Evolutionary conservation across 345 rosid species (phyloP).

Genomic region (Eucalyptus pumila): DNA sequence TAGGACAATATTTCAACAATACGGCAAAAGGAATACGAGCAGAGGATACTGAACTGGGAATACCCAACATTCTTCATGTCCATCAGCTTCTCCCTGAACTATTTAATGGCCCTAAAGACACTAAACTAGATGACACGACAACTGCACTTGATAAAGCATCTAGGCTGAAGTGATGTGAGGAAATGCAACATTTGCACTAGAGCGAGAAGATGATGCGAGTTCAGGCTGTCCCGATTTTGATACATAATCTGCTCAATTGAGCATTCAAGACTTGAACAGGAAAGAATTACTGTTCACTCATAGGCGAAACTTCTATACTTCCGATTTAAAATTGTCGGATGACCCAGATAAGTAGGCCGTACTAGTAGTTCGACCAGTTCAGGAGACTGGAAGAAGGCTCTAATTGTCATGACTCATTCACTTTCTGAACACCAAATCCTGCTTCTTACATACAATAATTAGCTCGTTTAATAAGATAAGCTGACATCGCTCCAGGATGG

Average conservation of each 20-base stretch:
- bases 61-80: neutral
- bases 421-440: neutral
- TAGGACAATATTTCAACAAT: neutral
- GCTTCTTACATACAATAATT: neutral
- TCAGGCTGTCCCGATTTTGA: neutral
- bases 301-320: neutral
- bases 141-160: neutral
- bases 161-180: neutral
- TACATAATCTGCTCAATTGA: neutral
- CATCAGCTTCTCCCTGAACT: neutral
- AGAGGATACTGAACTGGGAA: neutral
- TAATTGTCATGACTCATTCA: no score
- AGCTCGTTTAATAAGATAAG: neutral
- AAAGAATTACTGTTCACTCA: neutral
- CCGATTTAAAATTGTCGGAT: neutral
- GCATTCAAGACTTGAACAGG: neutral
- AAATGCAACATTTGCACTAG: neutral
- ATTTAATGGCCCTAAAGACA: neutral
- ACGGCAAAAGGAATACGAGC: neutral
- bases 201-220: neutral
- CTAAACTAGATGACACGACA: neutral
- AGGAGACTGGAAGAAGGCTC: neutral
- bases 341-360: neutral
- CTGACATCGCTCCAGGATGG: neutral
- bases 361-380: neutral